A percentile compares a stretch with the other conserved stretches of the same genome.
phyloP scores from a whole-genome alignment of 495 filamentous ascomycete species.

The Delitschia confertaspora region DNA sequence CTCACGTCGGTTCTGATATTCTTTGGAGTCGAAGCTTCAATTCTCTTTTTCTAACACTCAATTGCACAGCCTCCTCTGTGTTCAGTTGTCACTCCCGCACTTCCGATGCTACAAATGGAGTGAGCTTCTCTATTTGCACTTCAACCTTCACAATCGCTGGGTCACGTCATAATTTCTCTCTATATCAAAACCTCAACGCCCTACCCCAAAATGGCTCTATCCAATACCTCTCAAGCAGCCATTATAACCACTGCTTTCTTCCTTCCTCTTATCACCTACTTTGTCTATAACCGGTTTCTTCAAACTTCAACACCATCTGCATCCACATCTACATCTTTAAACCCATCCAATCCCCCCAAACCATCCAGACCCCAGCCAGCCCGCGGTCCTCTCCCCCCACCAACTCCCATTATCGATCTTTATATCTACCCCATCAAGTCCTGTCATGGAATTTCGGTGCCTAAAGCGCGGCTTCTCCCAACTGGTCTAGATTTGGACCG shows the following conservation, averaged over 20 bases:
- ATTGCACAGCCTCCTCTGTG: no score
- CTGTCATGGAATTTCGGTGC: constrained; percentile 34
- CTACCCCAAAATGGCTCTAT: constrained; percentile 11
- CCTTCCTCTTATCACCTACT: constrained; percentile 16
- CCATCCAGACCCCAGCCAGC: background rate
- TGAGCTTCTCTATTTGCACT: no score
- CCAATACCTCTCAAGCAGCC: constrained; percentile 6
- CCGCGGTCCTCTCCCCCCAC: constrained; percentile 21
- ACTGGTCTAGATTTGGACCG: constrained; percentile 36
- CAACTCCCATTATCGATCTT: constrained; percentile 32
- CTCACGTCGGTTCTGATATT: no score
- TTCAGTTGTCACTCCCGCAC: no score
- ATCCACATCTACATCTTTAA: background rate
- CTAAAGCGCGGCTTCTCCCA: constrained; percentile 25
- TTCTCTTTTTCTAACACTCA: no score
- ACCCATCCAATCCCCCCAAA: background rate
- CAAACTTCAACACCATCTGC: background rate
- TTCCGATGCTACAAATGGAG: no score
- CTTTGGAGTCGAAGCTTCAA: no score
- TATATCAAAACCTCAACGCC: no score
- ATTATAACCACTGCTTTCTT: constrained; percentile 16
- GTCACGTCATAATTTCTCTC: no score
- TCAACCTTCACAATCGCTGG: no score
- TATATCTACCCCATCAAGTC: constrained; percentile 39
- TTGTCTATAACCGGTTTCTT: background rate